phyloP scores from a whole-genome alignment of 495 filamentous ascomycete species.

The Neurospora tetrasperma region DNA sequence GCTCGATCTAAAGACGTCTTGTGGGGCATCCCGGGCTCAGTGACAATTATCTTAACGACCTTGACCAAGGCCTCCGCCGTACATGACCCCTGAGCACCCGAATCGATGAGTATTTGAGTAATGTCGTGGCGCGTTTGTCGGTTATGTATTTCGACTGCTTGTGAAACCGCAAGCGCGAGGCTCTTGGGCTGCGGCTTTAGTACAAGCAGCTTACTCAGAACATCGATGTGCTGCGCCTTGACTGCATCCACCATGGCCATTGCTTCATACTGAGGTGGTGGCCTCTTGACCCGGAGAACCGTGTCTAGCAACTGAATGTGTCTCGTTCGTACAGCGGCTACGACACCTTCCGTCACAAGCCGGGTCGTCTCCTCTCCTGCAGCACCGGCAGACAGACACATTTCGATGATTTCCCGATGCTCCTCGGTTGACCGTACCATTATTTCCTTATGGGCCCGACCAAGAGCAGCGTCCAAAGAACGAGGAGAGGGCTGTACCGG shows the following conservation, averaged over 20 bases:
- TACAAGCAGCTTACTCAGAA: conserved; percentile 16
- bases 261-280: conserved; percentile 12
- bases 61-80: conserved; percentile 17
- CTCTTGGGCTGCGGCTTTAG: conserved; percentile 11
- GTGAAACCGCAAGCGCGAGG: conserved; percentile 14
- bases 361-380: conserved; percentile 16
- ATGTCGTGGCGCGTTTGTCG: conserved; percentile 9
- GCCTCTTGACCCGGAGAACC: conserved; percentile 9
- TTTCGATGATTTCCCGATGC: conserved; percentile 14
- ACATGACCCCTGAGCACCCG: conserved; percentile 16
- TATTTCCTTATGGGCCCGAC: conserved; percentile 7
- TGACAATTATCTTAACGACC: conserved; percentile 10
- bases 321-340: conserved; percentile 11
- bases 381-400: conserved; percentile 18
- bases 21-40: background rate
- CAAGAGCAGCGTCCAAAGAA: conserved; percentile 18
- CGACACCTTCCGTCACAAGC: conserved; percentile 15
- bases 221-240: conserved; percentile 11
- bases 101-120: conserved; percentile 10
- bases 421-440: conserved; percentile 1
- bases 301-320: conserved; percentile 12
- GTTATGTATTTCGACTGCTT: conserved; percentile 14
- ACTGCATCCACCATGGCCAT: conserved; percentile 19
- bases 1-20: background rate
- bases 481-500: conserved; percentile 16